Base-by-base conservation (phyloP, 805 yeast species). In the Wickerhamomyces sydowiorum region DNA sequence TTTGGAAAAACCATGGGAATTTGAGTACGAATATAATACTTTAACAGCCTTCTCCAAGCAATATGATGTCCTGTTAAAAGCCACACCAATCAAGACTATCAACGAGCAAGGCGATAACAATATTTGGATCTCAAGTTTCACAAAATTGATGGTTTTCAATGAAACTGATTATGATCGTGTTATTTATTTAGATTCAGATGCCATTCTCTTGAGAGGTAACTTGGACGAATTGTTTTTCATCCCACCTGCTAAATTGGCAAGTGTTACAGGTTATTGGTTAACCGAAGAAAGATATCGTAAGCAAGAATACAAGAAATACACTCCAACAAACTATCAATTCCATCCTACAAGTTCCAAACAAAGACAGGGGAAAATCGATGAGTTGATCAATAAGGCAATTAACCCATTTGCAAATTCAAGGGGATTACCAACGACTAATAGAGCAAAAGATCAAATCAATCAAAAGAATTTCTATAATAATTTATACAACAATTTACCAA, bases 111-210 rank as follows among this genome's bases (percentile, higher is more conserved):
- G 17, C 6, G 28, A 37, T 20, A 42, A 42, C 15, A 41, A 61
- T 5, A 50, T 61, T 25, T 72, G 76, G 78, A 44, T 59, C 5
- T 55, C 61, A 10, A 65, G 75, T 20, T 70, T 70, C 43, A 71
- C 76, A 2, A 75, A 75, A 48, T 57, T 74, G 17, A 61, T 64
- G 43, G 61, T 66, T 2, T 75, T 74, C 50, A 56, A 61, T 32
- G 60, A 59, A 40, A 46, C 48, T 2, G 62, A 67, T 34, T 75
- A 61, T 44, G 68, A 70, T 29, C 50, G 76, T 28, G 49, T 75
- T 17, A 61, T 75, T 7, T 72, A 60, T 48, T 57, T 75, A 39
- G 80, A 75, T 53, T 60, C 75, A 3, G 79, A 74, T 52, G 57
- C 74, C 5, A 41, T 48, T 7, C 55, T 65, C 60, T 45, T 72